Evolutionary conservation across 495 filamentous ascomycete genomes (phyloP).

Genomic region (Annulohypoxylon bovei): DNA sequence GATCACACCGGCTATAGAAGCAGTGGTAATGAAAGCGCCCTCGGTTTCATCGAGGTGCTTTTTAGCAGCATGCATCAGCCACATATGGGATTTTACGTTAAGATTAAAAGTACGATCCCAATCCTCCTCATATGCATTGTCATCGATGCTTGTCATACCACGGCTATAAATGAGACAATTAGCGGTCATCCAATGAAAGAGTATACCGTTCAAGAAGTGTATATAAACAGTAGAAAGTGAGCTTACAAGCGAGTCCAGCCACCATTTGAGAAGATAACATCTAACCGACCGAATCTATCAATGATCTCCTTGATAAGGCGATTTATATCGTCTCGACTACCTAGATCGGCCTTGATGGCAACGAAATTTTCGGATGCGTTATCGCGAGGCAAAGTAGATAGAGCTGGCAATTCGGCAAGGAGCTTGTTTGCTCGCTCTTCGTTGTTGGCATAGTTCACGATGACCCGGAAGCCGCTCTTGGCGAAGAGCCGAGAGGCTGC

Average conservation of each 20-base stretch:
- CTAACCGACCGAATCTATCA: conserved; percentile 58
- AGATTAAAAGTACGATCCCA: conserved; percentile 67
- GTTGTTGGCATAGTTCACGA: conserved; percentile 65
- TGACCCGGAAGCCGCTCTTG: conserved; percentile 56
- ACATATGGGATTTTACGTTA: conserved; percentile 69
- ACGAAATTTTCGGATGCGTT: conserved; percentile 43
- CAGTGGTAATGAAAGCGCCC: conserved; percentile 64
- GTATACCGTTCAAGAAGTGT: neutral
- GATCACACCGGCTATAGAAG: conserved; percentile 63
- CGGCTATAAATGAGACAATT: conserved; percentile 34
- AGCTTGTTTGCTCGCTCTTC: conserved; percentile 54
- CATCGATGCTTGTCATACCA: conserved; percentile 61
- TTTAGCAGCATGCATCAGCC: conserved; percentile 61
- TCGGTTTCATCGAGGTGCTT: conserved; percentile 58
- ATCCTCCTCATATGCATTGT: conserved; percentile 65
- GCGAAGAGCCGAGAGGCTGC: conserved; percentile 62
- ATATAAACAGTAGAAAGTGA: neutral
- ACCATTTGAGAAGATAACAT: conserved; percentile 65
- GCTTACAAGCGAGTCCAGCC: conserved; percentile 62
- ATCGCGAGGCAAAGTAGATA: conserved; percentile 37
- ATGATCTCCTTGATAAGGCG: conserved; percentile 57
- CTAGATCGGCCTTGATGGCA: conserved; percentile 61
- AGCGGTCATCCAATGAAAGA: neutral
- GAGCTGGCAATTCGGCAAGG: conserved; percentile 51
- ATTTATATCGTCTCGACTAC: conserved; percentile 53